Evolutionary conservation across 1,284 basidiomycete genomes (phyloP).

Genomic region (Papiliotrema nemorosa): DNA sequence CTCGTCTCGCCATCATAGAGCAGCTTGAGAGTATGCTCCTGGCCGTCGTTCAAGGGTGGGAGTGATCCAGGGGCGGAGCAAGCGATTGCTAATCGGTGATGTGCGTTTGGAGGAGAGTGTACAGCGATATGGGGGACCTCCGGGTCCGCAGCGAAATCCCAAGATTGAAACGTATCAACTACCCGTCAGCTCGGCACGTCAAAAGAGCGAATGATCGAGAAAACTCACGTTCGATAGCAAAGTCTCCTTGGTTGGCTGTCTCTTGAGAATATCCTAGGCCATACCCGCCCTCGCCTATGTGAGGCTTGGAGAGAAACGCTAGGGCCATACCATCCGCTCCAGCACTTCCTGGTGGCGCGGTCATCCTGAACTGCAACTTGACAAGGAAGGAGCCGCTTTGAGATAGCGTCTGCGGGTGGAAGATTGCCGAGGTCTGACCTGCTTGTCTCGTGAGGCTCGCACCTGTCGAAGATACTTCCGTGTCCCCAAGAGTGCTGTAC

Average conservation of each 20-base stretch:
- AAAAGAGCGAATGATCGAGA: background rate
- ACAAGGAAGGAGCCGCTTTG: slow-evolving; percentile 12
- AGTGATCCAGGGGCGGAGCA: slow-evolving; percentile 25
- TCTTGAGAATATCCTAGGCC: slow-evolving; percentile 43
- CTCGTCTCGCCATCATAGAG: slow-evolving; percentile 13
- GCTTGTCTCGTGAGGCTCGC: too few relatives aligned
- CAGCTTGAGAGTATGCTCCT: slow-evolving; percentile 22
- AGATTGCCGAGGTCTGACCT: too few relatives aligned
- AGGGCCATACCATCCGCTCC: slow-evolving; percentile 42
- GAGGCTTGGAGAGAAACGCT: slow-evolving; percentile 14
- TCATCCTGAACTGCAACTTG: slow-evolving; percentile 28
- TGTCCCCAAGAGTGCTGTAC: too few relatives aligned
- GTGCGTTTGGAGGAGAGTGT: slow-evolving; percentile 39
- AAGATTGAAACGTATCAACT: slow-evolving; percentile 24
- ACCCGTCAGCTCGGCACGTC: slow-evolving; percentile 1
- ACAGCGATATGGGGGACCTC: slow-evolving; percentile 43
- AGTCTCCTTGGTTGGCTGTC: slow-evolving; percentile 31
- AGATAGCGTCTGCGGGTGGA: slow-evolving; percentile 11
- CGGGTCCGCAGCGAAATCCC: slow-evolving; percentile 37
- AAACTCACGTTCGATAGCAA: slow-evolving; percentile 40
- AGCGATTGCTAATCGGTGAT: slow-evolving; percentile 33
- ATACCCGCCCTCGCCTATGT: slow-evolving; percentile 33
- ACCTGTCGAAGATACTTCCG: too few relatives aligned
- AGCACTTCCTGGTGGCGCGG: slow-evolving; percentile 12
- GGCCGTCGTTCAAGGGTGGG: slow-evolving; percentile 32